Base-by-base conservation (phyloP, 768 basidiomycete genomes). In the Amanita pallidorosea region DNA sequence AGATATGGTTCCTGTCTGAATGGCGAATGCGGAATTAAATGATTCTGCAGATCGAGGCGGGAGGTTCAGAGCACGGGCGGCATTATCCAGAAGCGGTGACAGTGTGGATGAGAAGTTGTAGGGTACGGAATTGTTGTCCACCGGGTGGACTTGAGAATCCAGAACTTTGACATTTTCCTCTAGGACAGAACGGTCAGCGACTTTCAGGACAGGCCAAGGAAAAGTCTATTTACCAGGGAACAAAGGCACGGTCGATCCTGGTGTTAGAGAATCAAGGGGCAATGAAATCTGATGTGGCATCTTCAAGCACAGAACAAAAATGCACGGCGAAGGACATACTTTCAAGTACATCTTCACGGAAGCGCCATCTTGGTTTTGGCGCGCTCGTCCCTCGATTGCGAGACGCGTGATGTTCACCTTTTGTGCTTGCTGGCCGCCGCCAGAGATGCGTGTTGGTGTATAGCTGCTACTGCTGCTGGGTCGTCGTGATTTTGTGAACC, bases 141-240 rank as follows among this genome's bases (percentile, higher is more conserved):
- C 67, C 7, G 88, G 88, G 57, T 90, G 88, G 3, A 88, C 77
- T 61, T 85, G 77, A 7, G 83, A 83, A 7, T 76, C 73, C 38
- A 86, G 61, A 43, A 90, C 75, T 63, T 85, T 88, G 54, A 89
- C 67, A 59, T 84, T 88, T 55, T 85, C 86, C 81, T 90, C 88
- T 88, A 58, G 5, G 35, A 44, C 17, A 23, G 48, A 17, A 11
- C 47, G 29, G 54, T 23, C 20, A 29, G n/a, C 25, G 7, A 20
- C n/a, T n/a, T 13, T 11, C 7, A 37, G n/a, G 34, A 27, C 22
- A 37, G 12, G 41, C 45, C 41, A 42, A 25, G 29, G 6, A 5
- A 38, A 43, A 23, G 65, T 72, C 52, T 52, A 83, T 72, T 53
- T 51, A 83, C 87, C 87, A 55, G 81, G 79, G 63, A 89, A 88